Evolutionary conservation across 1,284 basidiomycete genomes (phyloP), one percentile per base, ranked within the genome.

Genomic region (Pterulicium gracile): DNA sequence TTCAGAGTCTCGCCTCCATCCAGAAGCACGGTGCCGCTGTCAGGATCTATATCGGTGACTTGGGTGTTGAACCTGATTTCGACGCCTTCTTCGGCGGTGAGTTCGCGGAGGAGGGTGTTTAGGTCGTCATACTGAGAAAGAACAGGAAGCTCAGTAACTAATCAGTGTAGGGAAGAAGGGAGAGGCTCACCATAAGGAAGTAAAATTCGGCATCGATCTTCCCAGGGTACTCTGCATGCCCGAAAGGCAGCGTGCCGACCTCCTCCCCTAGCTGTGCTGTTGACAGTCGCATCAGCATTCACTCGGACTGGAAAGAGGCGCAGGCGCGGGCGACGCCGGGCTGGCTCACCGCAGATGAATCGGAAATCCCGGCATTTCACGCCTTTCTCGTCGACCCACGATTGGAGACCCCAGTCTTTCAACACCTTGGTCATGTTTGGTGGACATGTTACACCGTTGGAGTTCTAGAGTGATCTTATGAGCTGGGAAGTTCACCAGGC

Each of bases 101-200:
- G 63, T 19, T 73, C 71, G 50, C 68, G 68, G 12, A 82, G 61
- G 14, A 77, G 60, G 5, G 64, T 58, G 51, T 77, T 71, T 34
- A 83, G 67, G 47, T 79, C 74, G 12, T 74, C 75, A 47, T 81
- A 75, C 67, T 83, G 66, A 43, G 19, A 32, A 39, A 39, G 15
- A 15, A 70, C 60, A 50, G 51, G 47, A 19, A 15, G 13, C n/a
- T 27, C 18, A 39, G 40, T 20, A 23, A n/a, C 19, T 22, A 20
- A 13, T 23, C 39, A 51, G 53, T 17, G 47, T 69, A 67, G 36
- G 5, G n/a, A 55, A 65, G 60, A 2, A 70, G 27, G 27, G 27
- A n/a, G 27, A n/a, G n/a, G 15, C 36, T 17, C 36, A 39, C 36
- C 36, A 10, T 39, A 4, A 39, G 15, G 36, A 7, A 39, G 15